Percentiles rank a stretch among this genome's conserved stretches.
Evolutionary conservation across 2,329 filamentous ascomycete species (phyloP).

Genomic region (Stagonosporopsis cucurbitacearum): DNA sequence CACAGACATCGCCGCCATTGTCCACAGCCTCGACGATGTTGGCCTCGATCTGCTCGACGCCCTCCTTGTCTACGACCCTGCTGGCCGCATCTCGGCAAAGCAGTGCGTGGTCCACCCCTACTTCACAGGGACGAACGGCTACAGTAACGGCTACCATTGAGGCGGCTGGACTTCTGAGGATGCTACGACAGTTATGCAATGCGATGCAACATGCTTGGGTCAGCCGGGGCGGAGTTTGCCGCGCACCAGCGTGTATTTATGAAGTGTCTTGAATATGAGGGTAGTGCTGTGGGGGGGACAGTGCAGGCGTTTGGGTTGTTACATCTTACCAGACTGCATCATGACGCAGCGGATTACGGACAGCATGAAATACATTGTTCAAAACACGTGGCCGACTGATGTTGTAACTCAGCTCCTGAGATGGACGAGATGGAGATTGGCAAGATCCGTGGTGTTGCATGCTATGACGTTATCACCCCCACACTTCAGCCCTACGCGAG

Average conservation of each 20-base stretch:
- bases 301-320: slow-evolving; percentile 32
- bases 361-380: not conserved
- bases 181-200: slow-evolving; percentile 40
- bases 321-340: slow-evolving; percentile 20
- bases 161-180: slow-evolving; percentile 26
- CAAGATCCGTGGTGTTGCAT: slow-evolving; percentile 21
- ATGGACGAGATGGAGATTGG: not conserved
- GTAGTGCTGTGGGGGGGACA: slow-evolving; percentile 25
- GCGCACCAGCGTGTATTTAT: slow-evolving; percentile 18
- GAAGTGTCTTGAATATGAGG: slow-evolving; percentile 30
- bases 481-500: slow-evolving; percentile 39
- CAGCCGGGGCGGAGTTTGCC: slow-evolving; percentile 5
- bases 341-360: slow-evolving; percentile 3
- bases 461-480: slow-evolving; percentile 36
- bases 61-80: slow-evolving; percentile 86
- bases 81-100: slow-evolving; percentile 86
- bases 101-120: slow-evolving; percentile 85
- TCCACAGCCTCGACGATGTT: slow-evolving; percentile 73
- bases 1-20: slow-evolving; percentile 69
- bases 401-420: not conserved
- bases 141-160: slow-evolving; percentile 50
- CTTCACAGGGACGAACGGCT: slow-evolving; percentile 65
- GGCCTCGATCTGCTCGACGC: slow-evolving; percentile 72
- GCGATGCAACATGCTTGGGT: slow-evolving; percentile 29
- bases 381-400: not conserved